Percentiles rank a stretch among this genome's conserved stretches.
Conservation (phyloP, 1,284 basidiomycete genomes). For the Dichomitus squalens region DNA sequence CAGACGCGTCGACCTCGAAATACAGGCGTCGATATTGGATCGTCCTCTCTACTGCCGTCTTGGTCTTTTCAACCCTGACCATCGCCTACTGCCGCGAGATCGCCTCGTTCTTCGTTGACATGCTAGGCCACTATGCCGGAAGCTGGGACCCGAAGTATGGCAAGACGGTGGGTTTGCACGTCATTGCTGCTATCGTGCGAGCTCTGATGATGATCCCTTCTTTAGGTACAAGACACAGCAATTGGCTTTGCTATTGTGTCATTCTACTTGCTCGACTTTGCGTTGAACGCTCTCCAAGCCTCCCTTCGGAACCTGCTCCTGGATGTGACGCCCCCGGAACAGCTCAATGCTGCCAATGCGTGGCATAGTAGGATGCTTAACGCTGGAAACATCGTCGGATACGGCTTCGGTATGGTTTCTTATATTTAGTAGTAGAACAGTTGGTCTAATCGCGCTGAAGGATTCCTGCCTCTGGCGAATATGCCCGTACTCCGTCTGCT, state of each 20-base stretch:
- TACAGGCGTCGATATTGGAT: slow-evolving; percentile 93
- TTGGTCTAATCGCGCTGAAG: slow-evolving; percentile 38
- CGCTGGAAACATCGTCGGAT: slow-evolving; percentile 93
- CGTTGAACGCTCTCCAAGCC: slow-evolving; percentile 93
- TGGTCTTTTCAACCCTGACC: slow-evolving; percentile 70
- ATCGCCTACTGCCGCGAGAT: slow-evolving; percentile 86
- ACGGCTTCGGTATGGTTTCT: slow-evolving; percentile 68
- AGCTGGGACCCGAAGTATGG: slow-evolving; percentile 88
- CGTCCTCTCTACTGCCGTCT: slow-evolving; percentile 74
- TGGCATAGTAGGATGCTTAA: slow-evolving; percentile 97
- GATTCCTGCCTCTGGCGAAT: slow-evolving; percentile 82
- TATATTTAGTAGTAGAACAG: neutral
- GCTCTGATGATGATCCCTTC: neutral
- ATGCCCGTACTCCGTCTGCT: slow-evolving; percentile 77
- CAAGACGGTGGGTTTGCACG: slow-evolving; percentile 47
- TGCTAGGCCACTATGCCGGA: slow-evolving; percentile 76
- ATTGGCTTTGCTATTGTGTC: slow-evolving; percentile 88
- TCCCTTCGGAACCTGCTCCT: slow-evolving; percentile 90
- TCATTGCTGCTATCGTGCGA: neutral
- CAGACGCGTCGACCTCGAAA: slow-evolving; percentile 87
- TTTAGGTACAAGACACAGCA: slow-evolving; percentile 67
- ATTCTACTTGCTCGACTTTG: slow-evolving; percentile 95
- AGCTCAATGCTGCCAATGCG: slow-evolving; percentile 93
- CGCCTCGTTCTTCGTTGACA: slow-evolving; percentile 77
- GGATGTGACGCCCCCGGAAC: slow-evolving; percentile 85